phyloP scores from a whole-genome alignment of 495 filamentous ascomycete species.

The Barbatosphaeria neglecta region DNA sequence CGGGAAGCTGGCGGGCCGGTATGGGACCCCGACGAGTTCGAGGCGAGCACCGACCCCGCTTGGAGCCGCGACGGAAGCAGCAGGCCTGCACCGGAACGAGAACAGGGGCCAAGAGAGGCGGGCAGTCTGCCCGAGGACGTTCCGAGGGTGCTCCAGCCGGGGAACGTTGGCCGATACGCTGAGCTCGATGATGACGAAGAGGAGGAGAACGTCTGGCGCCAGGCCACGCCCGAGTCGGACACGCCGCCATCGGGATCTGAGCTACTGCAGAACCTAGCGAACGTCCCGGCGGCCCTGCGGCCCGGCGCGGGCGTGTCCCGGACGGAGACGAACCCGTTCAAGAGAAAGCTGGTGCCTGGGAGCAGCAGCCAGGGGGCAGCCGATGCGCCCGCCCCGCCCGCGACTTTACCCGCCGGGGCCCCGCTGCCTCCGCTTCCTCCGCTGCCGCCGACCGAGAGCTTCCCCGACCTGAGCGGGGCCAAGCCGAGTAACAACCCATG shows the following conservation, averaged over 20 bases:
- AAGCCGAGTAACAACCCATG: conserved; percentile 40
- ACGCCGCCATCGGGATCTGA: conserved; percentile 7
- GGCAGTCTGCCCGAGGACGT: conserved; percentile 3
- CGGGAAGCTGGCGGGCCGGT: conserved; percentile 18
- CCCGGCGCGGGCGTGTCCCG: conserved; percentile 19
- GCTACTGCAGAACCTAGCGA: conserved; percentile 4
- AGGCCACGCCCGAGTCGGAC: not conserved
- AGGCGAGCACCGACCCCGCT: conserved; percentile 17
- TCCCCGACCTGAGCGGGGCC: conserved; percentile 24
- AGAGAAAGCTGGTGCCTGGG: conserved; percentile 22
- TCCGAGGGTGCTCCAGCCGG: conserved; percentile 11
- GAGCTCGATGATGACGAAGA: conserved; percentile 9
- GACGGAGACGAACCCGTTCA: conserved; percentile 43
- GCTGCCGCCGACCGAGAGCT: conserved; percentile 13
- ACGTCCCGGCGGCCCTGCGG: conserved; percentile 21
- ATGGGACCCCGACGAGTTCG: conserved; percentile 22
- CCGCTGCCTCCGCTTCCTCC: not conserved
- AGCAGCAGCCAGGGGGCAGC: conserved; percentile 1
- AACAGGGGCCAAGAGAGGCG: conserved; percentile 1
- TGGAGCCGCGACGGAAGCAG: conserved; percentile 21
- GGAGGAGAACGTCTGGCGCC: conserved; percentile 15
- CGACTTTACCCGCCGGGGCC: conserved; percentile 2
- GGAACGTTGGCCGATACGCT: conserved; percentile 1
- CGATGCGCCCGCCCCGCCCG: conserved; percentile 13
- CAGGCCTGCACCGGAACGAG: too few species aligned